Percentiles rank a stretch among this genome's conserved stretches.
phyloP scores from a whole-genome alignment of 345 rosid genomes.

The Eucalyptus cloeziana region DNA sequence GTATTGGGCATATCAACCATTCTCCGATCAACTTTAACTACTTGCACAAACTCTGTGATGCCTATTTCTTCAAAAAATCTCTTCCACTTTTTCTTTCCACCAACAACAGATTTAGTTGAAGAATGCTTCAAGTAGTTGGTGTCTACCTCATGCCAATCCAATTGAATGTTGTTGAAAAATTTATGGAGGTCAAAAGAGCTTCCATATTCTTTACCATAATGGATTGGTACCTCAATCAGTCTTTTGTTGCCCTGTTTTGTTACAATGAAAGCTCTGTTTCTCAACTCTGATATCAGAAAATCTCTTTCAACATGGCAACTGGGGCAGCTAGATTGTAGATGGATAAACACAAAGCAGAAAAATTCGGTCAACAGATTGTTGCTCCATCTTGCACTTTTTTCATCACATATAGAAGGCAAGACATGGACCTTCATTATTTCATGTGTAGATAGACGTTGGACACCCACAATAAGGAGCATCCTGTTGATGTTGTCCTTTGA shows the following conservation, averaged over 20 bases:
- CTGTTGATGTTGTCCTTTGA: conserved; percentile 27
- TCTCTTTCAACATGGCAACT: conserved; percentile 58
- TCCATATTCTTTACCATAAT: conserved; percentile 62
- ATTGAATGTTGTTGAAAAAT: conserved; percentile 31
- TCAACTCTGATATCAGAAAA: conserved; percentile 45
- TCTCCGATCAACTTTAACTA: conserved; percentile 57
- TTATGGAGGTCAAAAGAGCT: conserved; percentile 36
- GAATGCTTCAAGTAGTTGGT: conserved; percentile 61
- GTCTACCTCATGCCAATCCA: conserved; percentile 79
- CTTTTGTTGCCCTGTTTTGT: conserved; percentile 67
- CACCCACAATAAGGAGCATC: conserved; percentile 65
- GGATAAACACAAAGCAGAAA: conserved; percentile 77
- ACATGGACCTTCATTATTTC: conserved; percentile 70
- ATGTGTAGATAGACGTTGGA: conserved; percentile 78
- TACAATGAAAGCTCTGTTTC: conserved; percentile 47
- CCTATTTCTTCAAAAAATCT: conserved; percentile 73
- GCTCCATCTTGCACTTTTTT: conserved; percentile 2
- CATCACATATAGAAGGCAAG: conserved; percentile 53
- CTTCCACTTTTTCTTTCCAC: conserved; percentile 56
- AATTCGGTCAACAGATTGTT: conserved; percentile 53
- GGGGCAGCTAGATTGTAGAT: conserved; percentile 63
- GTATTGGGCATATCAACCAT: conserved; percentile 26
- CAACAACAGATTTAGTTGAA: conserved; percentile 23
- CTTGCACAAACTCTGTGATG: conserved; percentile 74
- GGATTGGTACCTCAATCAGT: conserved; percentile 42